Evolutionary conservation across 1,284 basidiomycete genomes (phyloP), one percentile per base, ranked within the genome.

Genomic region (Mixia osmundae): DNA sequence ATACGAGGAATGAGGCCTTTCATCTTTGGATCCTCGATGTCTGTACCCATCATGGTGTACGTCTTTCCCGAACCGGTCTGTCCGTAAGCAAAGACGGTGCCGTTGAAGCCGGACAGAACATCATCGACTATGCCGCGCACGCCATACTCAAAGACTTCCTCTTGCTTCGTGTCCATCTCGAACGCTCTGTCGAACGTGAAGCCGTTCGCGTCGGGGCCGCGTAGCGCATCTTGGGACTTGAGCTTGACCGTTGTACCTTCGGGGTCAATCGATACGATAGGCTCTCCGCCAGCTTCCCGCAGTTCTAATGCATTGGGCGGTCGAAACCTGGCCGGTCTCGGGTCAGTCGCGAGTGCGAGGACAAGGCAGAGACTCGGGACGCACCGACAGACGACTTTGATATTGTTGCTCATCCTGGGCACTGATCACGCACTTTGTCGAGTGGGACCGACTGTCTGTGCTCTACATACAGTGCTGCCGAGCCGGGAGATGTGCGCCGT

Each of bases 161-260:
- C 64, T 58, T 99, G 91, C 57, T 71, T 67, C 20, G 87, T 83
- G 31, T 67, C 69, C 67, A 91, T 87, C 42, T 82, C 76, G 54
- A 99, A 99, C 23, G 94, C 85, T 43, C 83, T 69, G 59, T 99
- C 91, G 52, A 95, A 95, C 21, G 80, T 82, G 62, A 97, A 99
- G 25, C 87, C 89, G 62, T 80, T 75, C 57, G 50, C 47, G 20
- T 49, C 49, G 2, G 49, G 44, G 4, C 51, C 51, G 25, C 44
- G 45, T 40, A 50, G 44, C 18, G 24, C 43, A 29, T 47, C 45
- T 25, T 46, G 45, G 11, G 39, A 39, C 21, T 44, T 72, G 58
- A 87, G 62, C 48, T 78, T 70, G 38, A 82, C 80, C 3, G 77
- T 77, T 47, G 74, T 71, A 25, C 75, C 61, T 57, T 73, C 74